Evolutionary conservation across 2,329 filamentous ascomycete genomes (phyloP).

Genomic region (Xylaria sp.): DNA sequence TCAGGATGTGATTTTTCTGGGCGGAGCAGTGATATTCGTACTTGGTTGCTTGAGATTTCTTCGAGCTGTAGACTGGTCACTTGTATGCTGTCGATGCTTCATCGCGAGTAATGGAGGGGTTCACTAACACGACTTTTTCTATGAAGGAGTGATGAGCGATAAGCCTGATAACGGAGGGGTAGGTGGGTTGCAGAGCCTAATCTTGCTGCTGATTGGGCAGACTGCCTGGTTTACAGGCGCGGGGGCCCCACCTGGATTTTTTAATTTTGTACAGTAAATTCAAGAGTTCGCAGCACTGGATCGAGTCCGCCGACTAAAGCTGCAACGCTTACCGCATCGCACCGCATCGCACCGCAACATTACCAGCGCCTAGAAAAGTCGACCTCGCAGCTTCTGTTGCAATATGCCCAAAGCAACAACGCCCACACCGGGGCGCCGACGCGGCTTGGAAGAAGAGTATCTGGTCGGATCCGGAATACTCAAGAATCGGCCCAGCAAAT

Average conservation of each 20-base stretch:
- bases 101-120: constrained; percentile 25
- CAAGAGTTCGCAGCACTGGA: not conserved
- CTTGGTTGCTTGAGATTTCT: not conserved
- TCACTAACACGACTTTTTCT: constrained; percentile 20
- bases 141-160: constrained; percentile 21
- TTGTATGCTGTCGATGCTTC: not conserved
- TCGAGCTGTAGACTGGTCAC: not conserved
- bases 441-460: constrained; percentile 85
- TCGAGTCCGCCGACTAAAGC: not conserved
- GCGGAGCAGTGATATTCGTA: not conserved
- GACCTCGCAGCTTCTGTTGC: not conserved
- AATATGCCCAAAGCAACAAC: constrained; percentile 80
- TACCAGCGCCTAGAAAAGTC: not conserved
- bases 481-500: constrained; percentile 67
- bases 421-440: constrained; percentile 60
- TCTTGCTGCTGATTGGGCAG: constrained; percentile 2
- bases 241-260: constrained; percentile 23
- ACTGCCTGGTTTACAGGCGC: not conserved
- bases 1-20: not conserved
- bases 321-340: not conserved
- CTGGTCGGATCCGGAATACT: constrained; percentile 67
- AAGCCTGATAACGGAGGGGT: constrained; percentile 30
- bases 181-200: constrained; percentile 4
- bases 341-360: not conserved
- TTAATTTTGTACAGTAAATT: constrained; percentile 26